These are phyloP conservation scores for Diaporthe sp. DNA, from an alignment of 2,329 filamentous ascomycete species.

Conservation along the genomic window DNA sequence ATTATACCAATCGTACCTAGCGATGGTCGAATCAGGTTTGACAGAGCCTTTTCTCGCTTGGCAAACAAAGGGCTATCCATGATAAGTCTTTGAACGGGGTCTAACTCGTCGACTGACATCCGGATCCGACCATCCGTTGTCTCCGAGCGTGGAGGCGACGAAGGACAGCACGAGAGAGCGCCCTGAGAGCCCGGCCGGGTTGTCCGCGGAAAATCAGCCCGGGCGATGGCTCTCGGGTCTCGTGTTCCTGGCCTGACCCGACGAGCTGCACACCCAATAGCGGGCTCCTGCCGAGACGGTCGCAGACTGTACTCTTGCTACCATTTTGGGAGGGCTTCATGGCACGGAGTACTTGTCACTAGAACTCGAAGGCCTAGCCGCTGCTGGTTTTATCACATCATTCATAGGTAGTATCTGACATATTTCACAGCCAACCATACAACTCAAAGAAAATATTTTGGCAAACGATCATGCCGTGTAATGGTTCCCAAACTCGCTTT, in stretches of 20 bases:
- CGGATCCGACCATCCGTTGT: background rate
- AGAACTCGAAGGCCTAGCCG: background rate
- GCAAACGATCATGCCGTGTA: slow-evolving; percentile 3
- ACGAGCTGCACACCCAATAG: background rate
- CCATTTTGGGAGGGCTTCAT: background rate
- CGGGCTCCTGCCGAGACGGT: background rate
- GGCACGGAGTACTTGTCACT: background rate
- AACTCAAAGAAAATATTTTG: background rate
- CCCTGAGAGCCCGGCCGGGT: too few relatives aligned
- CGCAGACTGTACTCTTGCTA: background rate
- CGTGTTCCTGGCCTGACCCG: too few relatives aligned
- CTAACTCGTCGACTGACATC: background rate
- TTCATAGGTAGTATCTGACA: background rate
- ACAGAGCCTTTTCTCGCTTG: background rate
- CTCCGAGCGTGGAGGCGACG: background rate
- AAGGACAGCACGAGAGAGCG: background rate
- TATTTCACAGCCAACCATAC: background rate
- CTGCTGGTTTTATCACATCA: too few relatives aligned
- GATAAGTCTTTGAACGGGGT: background rate
- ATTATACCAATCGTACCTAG: background rate
- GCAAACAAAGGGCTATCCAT: background rate
- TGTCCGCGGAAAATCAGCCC: background rate
- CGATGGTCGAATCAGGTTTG: background rate
- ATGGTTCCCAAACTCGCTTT: background rate
- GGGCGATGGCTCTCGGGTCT: too few relatives aligned